Evolutionary conservation across 2,329 filamentous ascomycete species (phyloP), one percentile per base, ranked within the genome.

Genomic region (Colletotrichum liriopes): DNA sequence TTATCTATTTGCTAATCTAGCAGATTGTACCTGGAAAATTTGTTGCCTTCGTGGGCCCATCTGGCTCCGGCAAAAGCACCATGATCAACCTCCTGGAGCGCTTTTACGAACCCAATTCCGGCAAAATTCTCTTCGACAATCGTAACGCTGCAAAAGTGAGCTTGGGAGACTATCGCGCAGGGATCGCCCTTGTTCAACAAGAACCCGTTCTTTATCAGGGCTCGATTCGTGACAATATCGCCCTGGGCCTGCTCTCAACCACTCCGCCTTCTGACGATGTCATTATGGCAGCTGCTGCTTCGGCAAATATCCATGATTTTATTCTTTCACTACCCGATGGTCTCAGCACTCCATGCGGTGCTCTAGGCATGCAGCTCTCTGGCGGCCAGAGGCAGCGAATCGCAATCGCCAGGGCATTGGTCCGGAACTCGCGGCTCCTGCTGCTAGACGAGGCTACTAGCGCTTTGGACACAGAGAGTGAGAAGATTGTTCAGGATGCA

Each of bases 321-420:
- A 41, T 41, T 41, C 39, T 41, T 5, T 80, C 79, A 23, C 78
- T 86, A 5, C 85, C 84, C n/a, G 45, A 70, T 18, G 90, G 89
- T 0, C 90, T 93, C 66, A 82, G 86, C 1, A 92, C 92, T 0
- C 82, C 85, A 1, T 91, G 93, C 32, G 92, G 92, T 1, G 88
- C 92, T 74, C 88, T 89, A 54, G 92, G 92, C 0, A 88, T 91
- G n/a, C 91, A 92, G 69, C 83, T 95, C 1, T 93, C 91, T 1
- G 91, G 91, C 7, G 92, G 92, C 0, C 92, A 94, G 77, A 88
- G 88, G 8, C 91, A 93, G 77, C 86, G 91, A 5, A 78, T 94
- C 32, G 87, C 89, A 1, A 92, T 94, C 74, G 91, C 92, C 0
- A 84, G 92, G 9, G 91, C 91, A 2, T 82, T 93, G 1, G 82